Percentiles rank a stretch among this genome's conserved stretches.
Evolutionary conservation across 2,329 filamentous ascomycete genomes (phyloP).

Genomic region (Bisporella sp.): DNA sequence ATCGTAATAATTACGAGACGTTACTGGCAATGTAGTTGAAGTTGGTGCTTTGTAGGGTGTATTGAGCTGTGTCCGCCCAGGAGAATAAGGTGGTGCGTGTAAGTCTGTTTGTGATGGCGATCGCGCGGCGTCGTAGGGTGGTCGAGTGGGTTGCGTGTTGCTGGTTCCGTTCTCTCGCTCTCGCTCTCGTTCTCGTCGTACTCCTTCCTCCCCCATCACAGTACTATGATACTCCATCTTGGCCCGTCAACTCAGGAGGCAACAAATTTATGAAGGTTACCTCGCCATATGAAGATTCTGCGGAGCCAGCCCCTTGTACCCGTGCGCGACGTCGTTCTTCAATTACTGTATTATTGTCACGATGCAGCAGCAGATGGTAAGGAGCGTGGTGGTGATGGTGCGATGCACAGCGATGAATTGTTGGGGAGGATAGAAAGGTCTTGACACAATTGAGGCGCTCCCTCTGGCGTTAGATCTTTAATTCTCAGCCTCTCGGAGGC

Average conservation of each 20-base stretch:
- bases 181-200: conserved; percentile 6
- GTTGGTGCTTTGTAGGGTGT: conserved; percentile 21
- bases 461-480: too few relatives aligned
- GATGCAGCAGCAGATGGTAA: too few relatives aligned
- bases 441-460: too few relatives aligned
- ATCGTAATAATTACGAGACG: conserved; percentile 36
- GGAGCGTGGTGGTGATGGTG: too few relatives aligned
- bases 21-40: conserved; percentile 17
- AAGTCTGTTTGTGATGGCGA: conserved; percentile 22
- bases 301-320: not conserved
- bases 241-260: conserved; percentile 8
- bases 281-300: not conserved
- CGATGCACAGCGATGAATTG: too few relatives aligned
- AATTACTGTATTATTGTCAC: too few relatives aligned
- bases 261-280: not conserved
- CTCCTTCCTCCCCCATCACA: conserved; percentile 25
- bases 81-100: conserved; percentile 15
- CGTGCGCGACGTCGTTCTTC: too few relatives aligned
- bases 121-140: conserved; percentile 13
- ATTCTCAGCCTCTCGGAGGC: too few relatives aligned
- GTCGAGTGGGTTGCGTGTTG: conserved; percentile 20
- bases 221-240: conserved; percentile 19
- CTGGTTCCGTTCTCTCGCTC: conserved; percentile 23
- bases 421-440: too few relatives aligned
- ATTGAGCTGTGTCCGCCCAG: conserved; percentile 24